Conservation (phyloP, 768 basidiomycete species). For the Hypholoma fasciculare region DNA sequence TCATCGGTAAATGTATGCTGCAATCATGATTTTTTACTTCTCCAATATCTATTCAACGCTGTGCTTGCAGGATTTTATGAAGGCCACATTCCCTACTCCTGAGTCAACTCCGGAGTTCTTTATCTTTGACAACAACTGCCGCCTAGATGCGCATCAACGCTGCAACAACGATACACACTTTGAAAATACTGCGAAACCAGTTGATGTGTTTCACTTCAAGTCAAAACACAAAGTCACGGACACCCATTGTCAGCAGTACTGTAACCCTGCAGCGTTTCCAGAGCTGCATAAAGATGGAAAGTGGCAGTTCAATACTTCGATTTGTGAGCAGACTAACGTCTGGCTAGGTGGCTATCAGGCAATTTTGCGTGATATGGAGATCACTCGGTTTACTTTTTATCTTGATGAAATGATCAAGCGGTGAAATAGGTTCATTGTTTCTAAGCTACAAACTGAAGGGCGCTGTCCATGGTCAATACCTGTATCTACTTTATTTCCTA, state of each 20-base stretch:
- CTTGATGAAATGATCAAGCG: no score
- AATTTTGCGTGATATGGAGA: background rate
- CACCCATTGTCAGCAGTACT: slow-evolving; percentile 18
- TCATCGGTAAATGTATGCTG: slow-evolving; percentile 2
- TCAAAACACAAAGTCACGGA: slow-evolving; percentile 14
- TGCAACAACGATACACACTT: slow-evolving; percentile 14
- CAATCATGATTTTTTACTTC: no score
- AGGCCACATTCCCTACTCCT: slow-evolving; percentile 11
- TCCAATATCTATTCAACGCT: no score
- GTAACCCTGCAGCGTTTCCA: slow-evolving; percentile 18
- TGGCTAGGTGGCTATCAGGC: slow-evolving; percentile 21
- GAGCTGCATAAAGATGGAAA: slow-evolving; percentile 11
- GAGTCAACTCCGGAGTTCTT: slow-evolving; percentile 15
- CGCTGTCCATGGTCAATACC: no score
- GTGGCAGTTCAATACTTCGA: slow-evolving; percentile 30
- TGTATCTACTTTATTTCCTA: no score
- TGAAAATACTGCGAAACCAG: slow-evolving; percentile 10
- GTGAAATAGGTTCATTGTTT: no score
- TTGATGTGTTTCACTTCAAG: slow-evolving; percentile 12
- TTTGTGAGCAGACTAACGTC: slow-evolving; percentile 32
- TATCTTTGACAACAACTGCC: slow-evolving; percentile 23
- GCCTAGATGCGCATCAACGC: slow-evolving; percentile 8
- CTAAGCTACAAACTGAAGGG: no score
- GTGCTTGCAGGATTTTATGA: slow-evolving; percentile 14
- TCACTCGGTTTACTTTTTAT: background rate